phyloP scores from a whole-genome alignment of 805 yeast genomes.

The Lipomyces lipofer region DNA sequence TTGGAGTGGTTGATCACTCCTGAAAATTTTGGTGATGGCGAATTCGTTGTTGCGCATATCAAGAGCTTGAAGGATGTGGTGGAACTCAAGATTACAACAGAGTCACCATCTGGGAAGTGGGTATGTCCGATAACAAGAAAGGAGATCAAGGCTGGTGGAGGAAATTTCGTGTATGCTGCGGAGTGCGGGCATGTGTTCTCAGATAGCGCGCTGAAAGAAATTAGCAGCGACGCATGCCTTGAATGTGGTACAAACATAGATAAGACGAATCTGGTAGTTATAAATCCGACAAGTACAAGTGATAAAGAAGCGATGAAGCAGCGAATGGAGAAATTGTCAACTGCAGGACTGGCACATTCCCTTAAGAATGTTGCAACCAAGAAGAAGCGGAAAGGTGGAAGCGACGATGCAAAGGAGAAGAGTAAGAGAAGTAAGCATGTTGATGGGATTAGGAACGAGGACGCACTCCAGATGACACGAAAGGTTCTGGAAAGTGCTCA shows the following conservation, averaged over 20 bases:
- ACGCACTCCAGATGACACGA: not conserved
- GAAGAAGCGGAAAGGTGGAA: constrained; percentile 19
- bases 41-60: constrained; percentile 41
- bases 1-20: constrained; percentile 55
- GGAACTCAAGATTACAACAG: constrained; percentile 40
- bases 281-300: constrained; percentile 36
- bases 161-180: constrained; percentile 48
- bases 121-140: constrained; percentile 46
- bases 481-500: constrained; percentile 8
- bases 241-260: constrained; percentile 42
- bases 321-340: constrained; percentile 18
- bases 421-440: constrained; percentile 3
- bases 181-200: constrained; percentile 41
- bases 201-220: constrained; percentile 29
- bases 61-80: constrained; percentile 48
- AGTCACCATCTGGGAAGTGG: constrained; percentile 32
- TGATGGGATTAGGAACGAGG: constrained; percentile 1
- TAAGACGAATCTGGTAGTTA: constrained; percentile 42
- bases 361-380: constrained; percentile 13
- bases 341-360: constrained; percentile 24
- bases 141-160: constrained; percentile 42
- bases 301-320: constrained; percentile 15
- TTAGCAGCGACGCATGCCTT: constrained; percentile 31
- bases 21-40: constrained; percentile 38
- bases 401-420: not conserved